Conservation (phyloP, 371 early-diverging fungal genomes). For the Haplosporangium sp. region DNA sequence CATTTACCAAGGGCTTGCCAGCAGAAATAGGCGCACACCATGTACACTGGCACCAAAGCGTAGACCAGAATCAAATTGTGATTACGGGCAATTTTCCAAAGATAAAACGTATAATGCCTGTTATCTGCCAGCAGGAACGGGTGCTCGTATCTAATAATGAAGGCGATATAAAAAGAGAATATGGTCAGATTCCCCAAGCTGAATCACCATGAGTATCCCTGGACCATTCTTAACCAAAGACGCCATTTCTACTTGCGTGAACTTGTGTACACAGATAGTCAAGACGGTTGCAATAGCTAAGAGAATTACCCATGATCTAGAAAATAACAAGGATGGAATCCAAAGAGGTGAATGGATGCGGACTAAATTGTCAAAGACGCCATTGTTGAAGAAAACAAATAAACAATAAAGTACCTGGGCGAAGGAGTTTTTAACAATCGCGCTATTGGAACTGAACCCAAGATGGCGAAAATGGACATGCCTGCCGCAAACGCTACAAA, state of each 20-base stretch:
- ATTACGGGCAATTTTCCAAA: constrained; percentile 86
- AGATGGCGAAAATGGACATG: constrained; percentile 42
- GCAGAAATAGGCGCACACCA: constrained; percentile 60
- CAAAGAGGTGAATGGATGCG: not conserved
- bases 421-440: constrained; percentile 52
- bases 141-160: constrained; percentile 78
- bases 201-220: not conserved
- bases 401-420: constrained; percentile 4
- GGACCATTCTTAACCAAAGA: not conserved
- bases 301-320: constrained; percentile 37
- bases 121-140: constrained; percentile 96
- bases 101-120: constrained; percentile 94
- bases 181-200: not conserved
- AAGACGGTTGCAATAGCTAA: constrained; percentile 16
- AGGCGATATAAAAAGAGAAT: constrained; percentile 1
- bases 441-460: constrained; percentile 35
- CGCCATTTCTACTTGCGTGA: constrained; percentile 62
- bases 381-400: no score
- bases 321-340: constrained; percentile 29
- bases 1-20: constrained; percentile 56
- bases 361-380: constrained; percentile 5
- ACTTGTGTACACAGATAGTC: constrained; percentile 57
- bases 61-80: constrained; percentile 69
- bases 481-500: constrained; percentile 75
- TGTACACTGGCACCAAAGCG: constrained; percentile 75